Conservation (phyloP, 768 basidiomycete genomes). For the Cyclocybe aegerita region DNA sequence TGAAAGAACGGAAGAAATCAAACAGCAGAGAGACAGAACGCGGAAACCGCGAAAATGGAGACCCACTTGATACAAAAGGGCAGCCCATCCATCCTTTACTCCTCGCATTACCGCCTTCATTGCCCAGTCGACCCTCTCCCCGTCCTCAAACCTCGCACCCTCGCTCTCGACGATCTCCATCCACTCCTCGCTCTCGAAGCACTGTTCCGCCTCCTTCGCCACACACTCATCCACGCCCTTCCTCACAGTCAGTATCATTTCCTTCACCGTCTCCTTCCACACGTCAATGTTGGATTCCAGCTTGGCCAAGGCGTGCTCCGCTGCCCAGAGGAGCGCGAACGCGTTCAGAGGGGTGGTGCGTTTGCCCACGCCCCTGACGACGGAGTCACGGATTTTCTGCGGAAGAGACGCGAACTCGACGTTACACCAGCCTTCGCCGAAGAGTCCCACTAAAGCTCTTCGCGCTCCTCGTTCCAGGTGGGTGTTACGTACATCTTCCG, state of each 20-base stretch:
- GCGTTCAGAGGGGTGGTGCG: constrained; percentile 67
- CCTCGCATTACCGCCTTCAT: constrained; percentile 66
- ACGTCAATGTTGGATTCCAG: constrained; percentile 58
- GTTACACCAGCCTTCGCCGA: constrained; percentile 88
- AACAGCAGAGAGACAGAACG: not conserved
- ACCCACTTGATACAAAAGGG: constrained; percentile 71
- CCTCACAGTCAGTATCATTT: constrained; percentile 66
- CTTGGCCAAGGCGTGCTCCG: constrained; percentile 59
- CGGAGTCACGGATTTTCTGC: constrained; percentile 58
- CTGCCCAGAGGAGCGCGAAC: constrained; percentile 66
- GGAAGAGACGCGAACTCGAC: constrained; percentile 75
- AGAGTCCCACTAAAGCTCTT: constrained; percentile 76
- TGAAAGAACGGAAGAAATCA: not conserved
- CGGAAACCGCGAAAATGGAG: too few relatives aligned
- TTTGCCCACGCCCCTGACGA: constrained; percentile 74
- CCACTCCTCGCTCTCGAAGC: constrained; percentile 73
- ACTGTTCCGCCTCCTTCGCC: constrained; percentile 55
- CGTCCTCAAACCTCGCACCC: constrained; percentile 74
- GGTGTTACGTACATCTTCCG: constrained; percentile 75
- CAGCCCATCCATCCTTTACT: constrained; percentile 63
- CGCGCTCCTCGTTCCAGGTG: constrained; percentile 71
- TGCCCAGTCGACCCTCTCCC: constrained; percentile 74
- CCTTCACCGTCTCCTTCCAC: constrained; percentile 67
- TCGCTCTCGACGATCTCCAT: constrained; percentile 71
- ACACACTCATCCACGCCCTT: constrained; percentile 64